Evolutionary conservation across 176 grass and related monocot genomes (phyloP).

Genomic region (Ensete ventricosum): DNA sequence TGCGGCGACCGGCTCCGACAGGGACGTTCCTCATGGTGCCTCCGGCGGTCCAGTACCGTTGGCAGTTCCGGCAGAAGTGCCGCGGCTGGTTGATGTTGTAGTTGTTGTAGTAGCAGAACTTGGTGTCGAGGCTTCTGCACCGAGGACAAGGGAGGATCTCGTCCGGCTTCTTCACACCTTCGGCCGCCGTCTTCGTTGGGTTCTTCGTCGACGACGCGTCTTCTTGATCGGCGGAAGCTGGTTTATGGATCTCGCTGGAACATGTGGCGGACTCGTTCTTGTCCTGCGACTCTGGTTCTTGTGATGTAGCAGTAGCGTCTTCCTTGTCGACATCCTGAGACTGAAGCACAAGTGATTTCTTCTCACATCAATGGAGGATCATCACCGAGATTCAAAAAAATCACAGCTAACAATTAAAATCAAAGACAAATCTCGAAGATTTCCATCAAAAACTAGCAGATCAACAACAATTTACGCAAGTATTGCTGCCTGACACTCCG

Average conservation of each 20-base stretch:
- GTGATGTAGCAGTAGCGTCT: too few species aligned
- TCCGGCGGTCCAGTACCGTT: conserved; percentile 95
- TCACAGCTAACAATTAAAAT: too few species aligned
- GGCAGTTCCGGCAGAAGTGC: conserved; percentile 98
- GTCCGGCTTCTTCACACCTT: conserved; percentile 63
- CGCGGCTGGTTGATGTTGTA: conserved; percentile 96
- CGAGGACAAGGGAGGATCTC: conserved; percentile 81
- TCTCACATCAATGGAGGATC: too few species aligned
- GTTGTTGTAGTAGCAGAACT: conserved; percentile 99
- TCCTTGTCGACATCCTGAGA: too few species aligned
- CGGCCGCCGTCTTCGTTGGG: too few species aligned
- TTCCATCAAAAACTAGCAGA: too few species aligned
- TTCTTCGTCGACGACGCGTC: background rate
- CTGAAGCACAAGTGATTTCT: too few species aligned
- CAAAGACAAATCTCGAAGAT: too few species aligned
- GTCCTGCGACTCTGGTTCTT: too few species aligned
- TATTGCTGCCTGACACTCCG: too few species aligned
- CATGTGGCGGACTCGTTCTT: background rate
- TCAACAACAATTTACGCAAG: too few species aligned
- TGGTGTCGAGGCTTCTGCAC: conserved; percentile 89
- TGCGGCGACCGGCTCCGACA: conserved; percentile 82
- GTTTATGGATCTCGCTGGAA: background rate
- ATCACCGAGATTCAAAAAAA: too few species aligned
- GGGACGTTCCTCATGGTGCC: conserved; percentile 95
- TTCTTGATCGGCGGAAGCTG: background rate